phyloP scores from a whole-genome alignment of 1,284 basidiomycete genomes.

The Rhizoctonia solani region DNA sequence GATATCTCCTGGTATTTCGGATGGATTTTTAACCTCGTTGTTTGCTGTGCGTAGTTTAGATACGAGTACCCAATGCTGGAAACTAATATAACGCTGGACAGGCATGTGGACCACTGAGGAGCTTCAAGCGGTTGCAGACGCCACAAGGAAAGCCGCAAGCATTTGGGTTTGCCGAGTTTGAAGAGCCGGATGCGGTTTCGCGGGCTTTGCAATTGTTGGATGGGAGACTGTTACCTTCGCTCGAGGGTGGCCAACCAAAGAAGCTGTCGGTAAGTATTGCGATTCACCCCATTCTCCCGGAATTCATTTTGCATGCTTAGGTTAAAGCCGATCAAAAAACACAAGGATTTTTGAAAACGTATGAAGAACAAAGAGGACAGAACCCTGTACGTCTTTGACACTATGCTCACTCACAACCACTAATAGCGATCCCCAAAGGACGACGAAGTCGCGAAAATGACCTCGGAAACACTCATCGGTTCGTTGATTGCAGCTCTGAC shows the following conservation, averaged over 20 bases:
- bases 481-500: slow-evolving; percentile 44
- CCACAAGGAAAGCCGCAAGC: slow-evolving; percentile 91
- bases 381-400: slow-evolving; percentile 64
- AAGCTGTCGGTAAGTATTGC: slow-evolving; percentile 72
- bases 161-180: slow-evolving; percentile 92
- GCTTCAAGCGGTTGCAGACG: slow-evolving; percentile 87
- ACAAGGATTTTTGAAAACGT: slow-evolving; percentile 81
- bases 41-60: slow-evolving; percentile 62
- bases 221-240: slow-evolving; percentile 80
- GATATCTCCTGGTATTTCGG: slow-evolving; percentile 90
- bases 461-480: slow-evolving; percentile 44
- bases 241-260: slow-evolving; percentile 85
- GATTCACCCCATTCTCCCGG: slow-evolving; percentile 34
- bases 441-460: slow-evolving; percentile 65
- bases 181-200: slow-evolving; percentile 85
- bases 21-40: slow-evolving; percentile 75
- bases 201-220: slow-evolving; percentile 82
- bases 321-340: slow-evolving; percentile 96
- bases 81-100: slow-evolving; percentile 47
- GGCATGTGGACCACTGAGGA: slow-evolving; percentile 86
- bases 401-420: background rate
- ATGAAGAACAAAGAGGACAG: slow-evolving; percentile 73
- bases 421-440: slow-evolving; percentile 49
- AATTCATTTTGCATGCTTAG: slow-evolving; percentile 49
- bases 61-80: slow-evolving; percentile 8